Evolutionary conservation across 345 rosid species (phyloP).

Genomic region (Eucalyptus marginata): DNA sequence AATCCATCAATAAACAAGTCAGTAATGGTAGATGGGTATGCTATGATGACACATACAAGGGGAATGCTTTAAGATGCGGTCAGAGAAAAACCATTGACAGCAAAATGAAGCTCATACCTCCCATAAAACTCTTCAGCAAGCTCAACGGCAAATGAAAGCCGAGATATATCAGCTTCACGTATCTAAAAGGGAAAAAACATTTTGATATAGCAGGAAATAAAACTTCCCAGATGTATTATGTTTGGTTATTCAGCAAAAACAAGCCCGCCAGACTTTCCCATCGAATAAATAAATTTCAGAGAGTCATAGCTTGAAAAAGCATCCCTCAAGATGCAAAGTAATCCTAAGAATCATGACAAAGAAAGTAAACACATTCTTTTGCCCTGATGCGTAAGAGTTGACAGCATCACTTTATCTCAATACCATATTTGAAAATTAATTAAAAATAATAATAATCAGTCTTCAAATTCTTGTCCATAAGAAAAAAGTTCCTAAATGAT

Average conservation of each 20-base stretch:
- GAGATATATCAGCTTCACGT: conserved; percentile 97
- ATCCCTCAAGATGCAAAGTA: background rate
- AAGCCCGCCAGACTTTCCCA: background rate
- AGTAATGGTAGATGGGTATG: background rate
- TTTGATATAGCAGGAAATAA: background rate
- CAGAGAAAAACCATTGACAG: background rate
- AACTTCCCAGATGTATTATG: background rate
- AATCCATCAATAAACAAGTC: conserved; percentile 23
- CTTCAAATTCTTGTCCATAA: background rate
- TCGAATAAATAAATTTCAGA: background rate
- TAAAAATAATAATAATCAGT: background rate
- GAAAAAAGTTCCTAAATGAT: background rate
- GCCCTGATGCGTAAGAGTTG: background rate
- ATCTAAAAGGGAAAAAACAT: conserved; percentile 32
- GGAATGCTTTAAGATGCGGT: background rate
- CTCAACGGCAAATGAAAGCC: conserved; percentile 98
- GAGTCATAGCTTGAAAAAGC: background rate
- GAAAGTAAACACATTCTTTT: background rate
- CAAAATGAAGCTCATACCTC: conserved; percentile 38
- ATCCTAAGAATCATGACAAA: background rate
- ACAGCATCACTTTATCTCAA: background rate
- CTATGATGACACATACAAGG: background rate
- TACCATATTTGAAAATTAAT: background rate
- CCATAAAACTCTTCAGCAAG: conserved; percentile 99
- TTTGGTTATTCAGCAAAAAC: background rate